Conservation (phyloP, 139 green algal species). For the Trebouxia sp. region DNA sequence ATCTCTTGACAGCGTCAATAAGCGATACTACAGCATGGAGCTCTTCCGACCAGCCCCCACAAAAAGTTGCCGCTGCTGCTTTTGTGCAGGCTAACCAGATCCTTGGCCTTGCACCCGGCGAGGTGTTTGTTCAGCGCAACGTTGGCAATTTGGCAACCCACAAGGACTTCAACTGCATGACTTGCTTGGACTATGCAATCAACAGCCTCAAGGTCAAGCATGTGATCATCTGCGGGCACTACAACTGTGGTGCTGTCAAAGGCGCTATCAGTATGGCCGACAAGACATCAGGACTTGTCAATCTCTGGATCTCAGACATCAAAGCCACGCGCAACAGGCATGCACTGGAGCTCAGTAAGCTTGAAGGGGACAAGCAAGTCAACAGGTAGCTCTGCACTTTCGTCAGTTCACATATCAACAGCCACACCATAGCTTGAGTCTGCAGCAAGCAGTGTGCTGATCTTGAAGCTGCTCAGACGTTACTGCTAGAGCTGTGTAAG, state of each 20-base stretch:
- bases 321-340: slow-evolving; percentile 50
- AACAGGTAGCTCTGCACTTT: slow-evolving; percentile 31
- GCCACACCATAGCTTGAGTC: too few relatives aligned
- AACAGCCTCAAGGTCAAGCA: slow-evolving; percentile 77
- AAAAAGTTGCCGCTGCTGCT: too few relatives aligned
- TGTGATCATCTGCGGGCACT: slow-evolving; percentile 84
- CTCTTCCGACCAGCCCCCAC: too few relatives aligned
- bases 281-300: slow-evolving; percentile 67
- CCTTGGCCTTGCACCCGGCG: slow-evolving; percentile 69
- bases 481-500: too few relatives aligned
- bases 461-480: too few relatives aligned
- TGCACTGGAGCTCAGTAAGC: slow-evolving; percentile 36
- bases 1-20: too few relatives aligned
- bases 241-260: slow-evolving; percentile 76
- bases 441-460: too few relatives aligned
- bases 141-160: slow-evolving; percentile 83
- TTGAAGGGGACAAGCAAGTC: slow-evolving; percentile 39
- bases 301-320: slow-evolving; percentile 80
- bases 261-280: slow-evolving; percentile 61
- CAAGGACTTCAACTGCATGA: slow-evolving; percentile 83
- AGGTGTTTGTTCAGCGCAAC: slow-evolving; percentile 87
- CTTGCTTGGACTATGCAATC: slow-evolving; percentile 75
- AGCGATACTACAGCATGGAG: too few relatives aligned
- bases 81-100: slow-evolving; percentile 72
- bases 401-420: too few relatives aligned